Percentiles rank a stretch among this genome's conserved stretches.
phyloP scores from a whole-genome alignment of 306 rosid genomes.

The Fragaria nilgerrensis region DNA sequence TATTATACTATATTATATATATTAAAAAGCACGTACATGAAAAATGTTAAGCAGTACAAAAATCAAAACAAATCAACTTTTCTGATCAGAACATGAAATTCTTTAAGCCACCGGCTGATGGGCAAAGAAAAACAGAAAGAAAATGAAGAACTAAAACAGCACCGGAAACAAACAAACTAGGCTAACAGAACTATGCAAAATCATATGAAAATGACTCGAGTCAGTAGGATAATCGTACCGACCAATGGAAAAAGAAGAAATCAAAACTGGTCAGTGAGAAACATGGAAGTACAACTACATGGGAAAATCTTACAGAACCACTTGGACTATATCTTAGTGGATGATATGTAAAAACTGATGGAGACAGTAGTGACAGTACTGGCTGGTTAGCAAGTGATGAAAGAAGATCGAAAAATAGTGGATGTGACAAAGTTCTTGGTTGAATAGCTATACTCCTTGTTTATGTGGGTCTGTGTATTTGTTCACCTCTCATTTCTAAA shows the following conservation, averaged over 20 bases:
- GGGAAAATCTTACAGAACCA: background rate
- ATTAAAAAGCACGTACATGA: no score
- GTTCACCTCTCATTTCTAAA: constrained; percentile 11
- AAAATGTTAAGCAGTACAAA: no score
- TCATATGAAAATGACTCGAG: background rate
- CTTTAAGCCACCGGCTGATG: no score
- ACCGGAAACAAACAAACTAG: no score
- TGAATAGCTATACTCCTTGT: constrained; percentile 16
- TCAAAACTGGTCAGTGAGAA: background rate
- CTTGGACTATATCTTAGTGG: constrained; percentile 27
- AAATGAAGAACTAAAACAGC: no score
- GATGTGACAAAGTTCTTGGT: constrained; percentile 21
- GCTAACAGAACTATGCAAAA: no score
- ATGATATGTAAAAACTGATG: constrained; percentile 27
- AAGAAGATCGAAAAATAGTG: constrained; percentile 21
- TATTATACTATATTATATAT: no score
- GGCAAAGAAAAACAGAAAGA: no score
- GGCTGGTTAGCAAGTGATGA: constrained; percentile 19
- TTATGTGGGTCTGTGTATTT: constrained; percentile 20
- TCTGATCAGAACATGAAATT: no score
- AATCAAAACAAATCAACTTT: no score
- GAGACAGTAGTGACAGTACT: constrained; percentile 13
- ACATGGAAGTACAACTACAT: background rate
- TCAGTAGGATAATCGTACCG: background rate
- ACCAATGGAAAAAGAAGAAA: background rate